Evolutionary conservation across 805 yeast genomes (phyloP), one percentile per base, ranked within the genome.

Genomic region (Candida corydali): DNA sequence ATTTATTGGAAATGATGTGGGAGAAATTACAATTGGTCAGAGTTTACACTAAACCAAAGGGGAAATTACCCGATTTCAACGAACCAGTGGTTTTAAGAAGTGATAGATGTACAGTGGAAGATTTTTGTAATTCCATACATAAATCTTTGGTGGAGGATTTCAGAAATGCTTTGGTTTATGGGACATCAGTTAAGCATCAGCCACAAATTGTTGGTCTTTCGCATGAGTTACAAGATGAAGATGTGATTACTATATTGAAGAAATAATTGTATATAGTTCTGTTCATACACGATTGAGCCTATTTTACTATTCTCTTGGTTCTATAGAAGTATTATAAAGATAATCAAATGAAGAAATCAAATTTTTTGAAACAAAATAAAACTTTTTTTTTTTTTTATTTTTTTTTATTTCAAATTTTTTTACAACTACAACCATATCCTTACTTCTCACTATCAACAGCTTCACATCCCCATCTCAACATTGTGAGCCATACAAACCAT

Each of bases 41-140:
- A 57, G 96, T 93, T 15, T 93, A 91, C 65, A 93, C 99, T 5
- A 93, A 91, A 55, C 98, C 98, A 36, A 93, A 88, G 72, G 98
- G 98, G 19, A 76, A 72, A 49, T 70, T 82, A 49, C 98, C 99
- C 7, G 99, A 93, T 61, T 93, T 91, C 61, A 72, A 73, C 26
- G 98, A 93, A 52, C 99, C 99, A 2, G 93, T 93, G 39, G 98
- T 93, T 35, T 68, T 93, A 54, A 77, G 95, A 57, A 75, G 76
- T 37, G 89, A 81, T 46, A 77, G 84, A 46, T 80, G 89, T 57
- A 63, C 95, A 1, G 94, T 93, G 30, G 96, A 85, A 61, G 98
- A 93, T 60, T 93, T 93, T 60, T 93, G 98, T 80, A 86, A 87
- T 61, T 83, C 88, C 46, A 93, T 93, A 51, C 99, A 93, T 70